Evolutionary conservation across 768 basidiomycete species (phyloP).

Genomic region (Collybiopsis luxurians): DNA sequence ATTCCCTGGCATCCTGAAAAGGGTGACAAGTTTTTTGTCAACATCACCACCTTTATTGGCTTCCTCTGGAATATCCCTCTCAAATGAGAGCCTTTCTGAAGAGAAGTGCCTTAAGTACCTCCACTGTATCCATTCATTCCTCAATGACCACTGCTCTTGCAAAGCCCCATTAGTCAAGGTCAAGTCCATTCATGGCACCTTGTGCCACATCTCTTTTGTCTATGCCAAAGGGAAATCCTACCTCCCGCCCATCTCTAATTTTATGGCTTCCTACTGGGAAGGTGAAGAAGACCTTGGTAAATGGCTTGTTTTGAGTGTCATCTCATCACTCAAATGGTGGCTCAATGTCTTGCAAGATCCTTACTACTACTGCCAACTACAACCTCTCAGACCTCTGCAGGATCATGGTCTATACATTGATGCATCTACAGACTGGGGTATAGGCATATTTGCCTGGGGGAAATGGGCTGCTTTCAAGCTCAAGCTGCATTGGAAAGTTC

Average conservation of each 20-base stretch:
- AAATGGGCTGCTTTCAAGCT: slow-evolving; percentile 27
- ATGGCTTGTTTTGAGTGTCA: slow-evolving; percentile 15
- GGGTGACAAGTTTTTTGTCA: slow-evolving; percentile 16
- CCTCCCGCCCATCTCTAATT: slow-evolving; percentile 24
- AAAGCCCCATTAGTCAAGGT: background rate
- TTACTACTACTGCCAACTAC: background rate
- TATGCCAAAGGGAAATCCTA: slow-evolving; percentile 20
- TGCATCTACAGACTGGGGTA: slow-evolving; percentile 36
- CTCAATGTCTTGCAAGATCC: slow-evolving; percentile 16
- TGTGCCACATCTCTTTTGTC: slow-evolving; percentile 31
- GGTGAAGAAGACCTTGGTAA: background rate
- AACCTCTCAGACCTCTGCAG: background rate
- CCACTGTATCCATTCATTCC: slow-evolving; percentile 12
- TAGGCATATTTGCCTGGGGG: slow-evolving; percentile 27
- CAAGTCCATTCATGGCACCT: slow-evolving; percentile 24
- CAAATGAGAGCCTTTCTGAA: slow-evolving; percentile 23
- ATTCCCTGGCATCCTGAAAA: slow-evolving; percentile 24
- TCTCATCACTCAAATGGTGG: no score
- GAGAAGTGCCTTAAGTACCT: slow-evolving; percentile 27
- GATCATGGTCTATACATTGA: slow-evolving; percentile 29
- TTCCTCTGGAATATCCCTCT: slow-evolving; percentile 24
- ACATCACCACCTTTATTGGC: slow-evolving; percentile 21
- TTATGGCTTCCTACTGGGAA: slow-evolving; percentile 19
- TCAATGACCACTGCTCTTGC: background rate
- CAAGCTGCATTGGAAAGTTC: no score